Percentiles rank a stretch among this genome's conserved stretches.
phyloP scores from a whole-genome alignment of 495 filamentous ascomycete species.

The Melanomma pulvis-pyrius region DNA sequence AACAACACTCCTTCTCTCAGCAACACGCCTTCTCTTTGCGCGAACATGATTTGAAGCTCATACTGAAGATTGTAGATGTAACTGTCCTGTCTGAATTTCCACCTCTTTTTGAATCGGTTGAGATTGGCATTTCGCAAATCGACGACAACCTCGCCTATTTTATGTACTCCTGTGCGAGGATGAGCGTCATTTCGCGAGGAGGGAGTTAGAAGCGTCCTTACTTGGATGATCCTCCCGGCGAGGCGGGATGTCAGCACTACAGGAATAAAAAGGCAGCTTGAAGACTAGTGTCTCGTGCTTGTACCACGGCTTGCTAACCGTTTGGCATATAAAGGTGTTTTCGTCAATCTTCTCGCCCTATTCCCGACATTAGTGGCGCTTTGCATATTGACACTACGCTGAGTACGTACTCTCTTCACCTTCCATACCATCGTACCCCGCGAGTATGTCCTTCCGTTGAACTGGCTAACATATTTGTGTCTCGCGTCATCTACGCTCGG shows the following conservation, averaged over 20 bases:
- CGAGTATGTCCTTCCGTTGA: not conserved
- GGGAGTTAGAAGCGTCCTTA: not conserved
- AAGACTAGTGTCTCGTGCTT: slow-evolving; percentile 8
- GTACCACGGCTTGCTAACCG: slow-evolving; percentile 7
- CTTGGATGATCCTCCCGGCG: not conserved
- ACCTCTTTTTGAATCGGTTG: not conserved
- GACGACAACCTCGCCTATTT: not conserved
- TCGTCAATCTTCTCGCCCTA: slow-evolving; percentile 15
- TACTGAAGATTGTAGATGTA: slow-evolving; percentile 1
- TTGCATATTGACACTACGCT: no score
- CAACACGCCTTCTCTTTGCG: not conserved
- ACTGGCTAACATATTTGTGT: slow-evolving; percentile 5
- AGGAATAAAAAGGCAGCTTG: slow-evolving; percentile 2
- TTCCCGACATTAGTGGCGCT: not conserved
- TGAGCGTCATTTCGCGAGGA: not conserved
- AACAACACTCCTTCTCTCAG: no score
- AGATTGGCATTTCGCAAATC: not conserved
- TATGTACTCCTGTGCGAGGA: not conserved
- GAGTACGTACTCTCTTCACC: slow-evolving; percentile 5
- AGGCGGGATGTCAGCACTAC: not conserved
- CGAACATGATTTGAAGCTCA: slow-evolving; percentile 4
- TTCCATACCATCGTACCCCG: slow-evolving; percentile 16
- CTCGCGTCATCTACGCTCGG: slow-evolving; percentile 16
- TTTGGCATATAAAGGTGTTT: slow-evolving; percentile 10
- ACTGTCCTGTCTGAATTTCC: slow-evolving; percentile 4